Conservation (phyloP, 306 rosid species). For the Vigna reflexopilosa region DNA sequence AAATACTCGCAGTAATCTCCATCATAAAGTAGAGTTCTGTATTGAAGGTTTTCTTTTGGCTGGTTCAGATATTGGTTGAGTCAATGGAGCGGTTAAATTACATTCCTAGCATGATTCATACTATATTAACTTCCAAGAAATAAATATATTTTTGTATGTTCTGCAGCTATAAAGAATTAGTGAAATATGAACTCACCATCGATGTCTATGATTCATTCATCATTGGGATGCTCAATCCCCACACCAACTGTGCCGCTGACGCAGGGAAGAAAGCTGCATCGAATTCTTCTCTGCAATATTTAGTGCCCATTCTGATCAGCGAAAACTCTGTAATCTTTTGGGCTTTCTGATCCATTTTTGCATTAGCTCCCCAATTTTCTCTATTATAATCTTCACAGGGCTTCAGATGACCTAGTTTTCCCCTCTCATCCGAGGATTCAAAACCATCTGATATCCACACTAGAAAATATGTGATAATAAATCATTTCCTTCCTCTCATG, state of each 20-base stretch:
- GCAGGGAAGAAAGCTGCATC: constrained; percentile 58
- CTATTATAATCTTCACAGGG: constrained; percentile 54
- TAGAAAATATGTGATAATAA: too few species aligned
- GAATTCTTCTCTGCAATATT: constrained; percentile 58
- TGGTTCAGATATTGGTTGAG: too few species aligned
- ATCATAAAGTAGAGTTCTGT: neutral
- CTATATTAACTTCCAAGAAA: too few species aligned
- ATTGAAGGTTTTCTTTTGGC: neutral
- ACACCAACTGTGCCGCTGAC: constrained; percentile 60
- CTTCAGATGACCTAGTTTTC: constrained; percentile 56
- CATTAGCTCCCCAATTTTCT: constrained; percentile 59
- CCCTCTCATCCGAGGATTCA: neutral
- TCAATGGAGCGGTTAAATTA: too few species aligned
- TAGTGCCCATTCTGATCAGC: constrained; percentile 69
- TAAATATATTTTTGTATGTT: neutral
- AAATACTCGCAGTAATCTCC: neutral
- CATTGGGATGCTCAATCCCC: constrained; percentile 55
- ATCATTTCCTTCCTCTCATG: too few species aligned
- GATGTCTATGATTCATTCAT: constrained; percentile 49
- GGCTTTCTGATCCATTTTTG: constrained; percentile 45
- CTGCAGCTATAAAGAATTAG: neutral
- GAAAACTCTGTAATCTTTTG: constrained; percentile 53
- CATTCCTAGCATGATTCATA: too few species aligned
- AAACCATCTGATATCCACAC: too few species aligned
- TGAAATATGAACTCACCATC: constrained; percentile 50